Evolutionary conservation across 352 stramenopile species (phyloP), one percentile per base, ranked within the genome.

Genomic region (Phytophthora kernoviae): DNA sequence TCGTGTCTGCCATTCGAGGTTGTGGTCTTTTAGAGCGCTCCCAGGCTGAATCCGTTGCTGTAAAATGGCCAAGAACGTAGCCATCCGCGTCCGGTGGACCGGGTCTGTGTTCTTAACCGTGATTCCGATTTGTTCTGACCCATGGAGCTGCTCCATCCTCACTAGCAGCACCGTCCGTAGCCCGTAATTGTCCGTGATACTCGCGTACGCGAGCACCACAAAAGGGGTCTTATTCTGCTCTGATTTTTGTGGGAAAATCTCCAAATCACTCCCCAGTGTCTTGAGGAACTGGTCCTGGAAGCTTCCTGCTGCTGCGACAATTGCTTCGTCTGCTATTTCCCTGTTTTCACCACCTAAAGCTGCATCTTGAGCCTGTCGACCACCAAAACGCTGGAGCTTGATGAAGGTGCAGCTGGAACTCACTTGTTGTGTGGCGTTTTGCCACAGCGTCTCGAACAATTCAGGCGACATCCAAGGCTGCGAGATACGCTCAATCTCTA

Each of bases 21-120:
- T 76, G 75, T 1, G 80, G 80, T 11, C 75, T 63, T 18, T 45
- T 74, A 0, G 83, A 0, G 75, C 64, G 17, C 61, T 72, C 0
- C 54, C 68, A 0, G 83, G 83, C 52, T 90, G 81, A 26, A 92
- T 82, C 0, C 77, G 73, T 39, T 90, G 80, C 55, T 90, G 79
- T 17, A 92, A 45, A 17, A 86, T 57, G 4, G 48, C 61, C 58
- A 90, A 40, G 52, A 90, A 90, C 27, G 69, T 62, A 8, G 77
- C 51, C 54, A 90, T 72, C 34, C 67, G 53, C 14, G 62, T 65
- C n/a, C 68, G 74, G 33, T 82, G 67, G 11, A 90, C 56, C 4
- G 80, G 83, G 32, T 90, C 81, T 12, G 83, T 92, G 36, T 84
- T 90, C 59, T 88, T 88, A 21, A 92, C 64, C 0, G 70, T 68